Percentiles rank a stretch among this genome's conserved stretches.
These are phyloP conservation scores for Fusarium multiceps DNA, from an alignment of 2,329 filamentous ascomycete genomes.

Conservation along the genomic window DNA sequence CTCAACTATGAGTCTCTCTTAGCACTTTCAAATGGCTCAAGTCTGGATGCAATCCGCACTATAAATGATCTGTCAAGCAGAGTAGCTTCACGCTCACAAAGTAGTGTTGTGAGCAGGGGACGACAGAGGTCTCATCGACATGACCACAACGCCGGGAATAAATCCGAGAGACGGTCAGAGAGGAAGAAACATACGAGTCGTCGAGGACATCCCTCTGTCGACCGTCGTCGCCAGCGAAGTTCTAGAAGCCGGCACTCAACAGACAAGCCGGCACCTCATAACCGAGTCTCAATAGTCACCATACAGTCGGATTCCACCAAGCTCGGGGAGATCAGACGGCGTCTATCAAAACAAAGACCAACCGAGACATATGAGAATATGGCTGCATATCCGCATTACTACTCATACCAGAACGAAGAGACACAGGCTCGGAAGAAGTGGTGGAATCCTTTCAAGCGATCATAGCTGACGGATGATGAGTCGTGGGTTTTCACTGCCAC, in stretches of 20 bases:
- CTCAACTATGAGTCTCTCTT: conserved; percentile 61
- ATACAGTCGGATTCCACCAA: conserved; percentile 59
- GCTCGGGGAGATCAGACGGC: conserved; percentile 55
- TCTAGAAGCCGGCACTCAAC: conserved; percentile 9
- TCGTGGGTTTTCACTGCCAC: background rate
- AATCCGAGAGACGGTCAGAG: conserved; percentile 11
- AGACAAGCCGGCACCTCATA: conserved; percentile 12
- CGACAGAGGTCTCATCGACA: conserved; percentile 30
- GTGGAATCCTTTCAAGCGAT: conserved; percentile 38
- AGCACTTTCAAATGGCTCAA: conserved; percentile 60
- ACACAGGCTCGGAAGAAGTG: conserved; percentile 35
- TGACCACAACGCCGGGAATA: conserved; percentile 13
- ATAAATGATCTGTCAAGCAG: conserved; percentile 60
- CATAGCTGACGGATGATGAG: background rate
- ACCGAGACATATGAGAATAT: background rate
- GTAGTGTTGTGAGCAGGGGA: conserved; percentile 36
- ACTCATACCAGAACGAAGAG: conserved; percentile 24
- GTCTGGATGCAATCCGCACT: conserved; percentile 60
- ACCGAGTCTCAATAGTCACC: conserved; percentile 49
- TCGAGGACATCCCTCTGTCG: conserved; percentile 11
- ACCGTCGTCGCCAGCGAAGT: conserved; percentile 17
- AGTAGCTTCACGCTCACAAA: conserved; percentile 37
- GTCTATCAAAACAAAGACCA: conserved; percentile 28
- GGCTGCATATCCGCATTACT: conserved; percentile 39
- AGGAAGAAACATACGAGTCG: conserved; percentile 20